Evolutionary conservation across 2,329 filamentous ascomycete genomes (phyloP), one percentile per base, ranked within the genome.

Genomic region (Fusarium oligoseptatum): DNA sequence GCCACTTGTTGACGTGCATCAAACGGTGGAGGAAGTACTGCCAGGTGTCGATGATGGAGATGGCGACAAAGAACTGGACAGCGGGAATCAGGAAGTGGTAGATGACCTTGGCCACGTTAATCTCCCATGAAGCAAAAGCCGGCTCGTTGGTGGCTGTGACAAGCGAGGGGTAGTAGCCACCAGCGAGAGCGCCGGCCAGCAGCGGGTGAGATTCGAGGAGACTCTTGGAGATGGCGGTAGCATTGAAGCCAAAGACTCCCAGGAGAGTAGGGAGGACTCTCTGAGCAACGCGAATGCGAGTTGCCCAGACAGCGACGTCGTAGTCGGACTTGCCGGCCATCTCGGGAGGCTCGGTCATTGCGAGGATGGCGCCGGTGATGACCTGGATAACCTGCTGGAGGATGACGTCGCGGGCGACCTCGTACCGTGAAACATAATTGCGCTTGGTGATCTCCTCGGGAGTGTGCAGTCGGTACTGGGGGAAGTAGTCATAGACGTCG

Each of bases 1-100:
- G 89, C 94, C 94, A 98, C 83, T 94, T 95, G 86, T 98, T 98
- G 87, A 97, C 88, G 85, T 99, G 97, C 97, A 99, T 99, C 67
- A 93, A 90, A 43, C 97, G 94, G 84, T 99, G 97, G 79, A 96
- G 89, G 85, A 98, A 98, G 85, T 99, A 99, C 82, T 99, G 96
- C 97, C 97, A 99, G 52, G 95, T 97, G 84, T 99, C 97, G 77
- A 98, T 90, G 75, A 97, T 87, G 74, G 90, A 85, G 70, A 96
- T 89, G 27, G 92, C 97, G 60, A 94, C 80, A 67, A 90, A 85
- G 80, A 98, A 94, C 82, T 98, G 96, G 58, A 96, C 65, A 4
- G 86, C 88, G 1, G 97, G 97, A 72, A 98, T 88, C 43, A 92
- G 81, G 72, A 91, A 85, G 88, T 94, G 93, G 86, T 98, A 98